Evolutionary conservation across 2,329 filamentous ascomycete species (phyloP).

Genomic region (Claviceps monticola): DNA sequence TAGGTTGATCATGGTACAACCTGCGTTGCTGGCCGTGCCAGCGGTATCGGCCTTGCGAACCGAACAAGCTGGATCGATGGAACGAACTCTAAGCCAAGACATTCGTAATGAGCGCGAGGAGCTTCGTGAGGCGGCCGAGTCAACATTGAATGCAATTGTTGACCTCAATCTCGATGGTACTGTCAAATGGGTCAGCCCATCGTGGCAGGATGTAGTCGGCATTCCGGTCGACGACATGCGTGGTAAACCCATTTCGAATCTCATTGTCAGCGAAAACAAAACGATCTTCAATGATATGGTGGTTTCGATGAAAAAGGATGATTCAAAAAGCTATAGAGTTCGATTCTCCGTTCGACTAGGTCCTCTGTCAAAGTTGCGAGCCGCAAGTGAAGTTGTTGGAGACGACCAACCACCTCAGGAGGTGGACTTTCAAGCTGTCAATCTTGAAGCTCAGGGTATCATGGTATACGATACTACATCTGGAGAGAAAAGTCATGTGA

Average conservation of each 20-base stretch:
- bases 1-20: slow-evolving; percentile 26
- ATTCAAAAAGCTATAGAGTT: slow-evolving; percentile 82
- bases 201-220: slow-evolving; percentile 87
- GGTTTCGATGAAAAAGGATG: slow-evolving; percentile 81
- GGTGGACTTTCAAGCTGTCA: slow-evolving; percentile 37
- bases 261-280: slow-evolving; percentile 67
- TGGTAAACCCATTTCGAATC: slow-evolving; percentile 63
- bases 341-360: slow-evolving; percentile 64
- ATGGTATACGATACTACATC: slow-evolving; percentile 90
- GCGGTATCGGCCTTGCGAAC: slow-evolving; percentile 38
- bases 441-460: slow-evolving; percentile 91
- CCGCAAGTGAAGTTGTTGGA: slow-evolving; percentile 24
- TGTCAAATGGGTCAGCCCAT: slow-evolving; percentile 92
- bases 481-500: slow-evolving; percentile 79
- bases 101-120: slow-evolving; percentile 90
- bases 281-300: slow-evolving; percentile 70
- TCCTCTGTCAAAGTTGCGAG: slow-evolving; percentile 50
- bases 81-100: slow-evolving; percentile 65
- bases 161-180: slow-evolving; percentile 83
- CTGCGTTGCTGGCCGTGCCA: slow-evolving; percentile 33
- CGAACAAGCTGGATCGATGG: slow-evolving; percentile 38
- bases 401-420: slow-evolving; percentile 23
- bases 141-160: slow-evolving; percentile 91
- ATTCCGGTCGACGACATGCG: slow-evolving; percentile 59
- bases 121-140: slow-evolving; percentile 86